Evolutionary conservation across 805 yeast species (phyloP), one percentile per base, ranked within the genome.

Genomic region (Ascoidea rubescens): DNA sequence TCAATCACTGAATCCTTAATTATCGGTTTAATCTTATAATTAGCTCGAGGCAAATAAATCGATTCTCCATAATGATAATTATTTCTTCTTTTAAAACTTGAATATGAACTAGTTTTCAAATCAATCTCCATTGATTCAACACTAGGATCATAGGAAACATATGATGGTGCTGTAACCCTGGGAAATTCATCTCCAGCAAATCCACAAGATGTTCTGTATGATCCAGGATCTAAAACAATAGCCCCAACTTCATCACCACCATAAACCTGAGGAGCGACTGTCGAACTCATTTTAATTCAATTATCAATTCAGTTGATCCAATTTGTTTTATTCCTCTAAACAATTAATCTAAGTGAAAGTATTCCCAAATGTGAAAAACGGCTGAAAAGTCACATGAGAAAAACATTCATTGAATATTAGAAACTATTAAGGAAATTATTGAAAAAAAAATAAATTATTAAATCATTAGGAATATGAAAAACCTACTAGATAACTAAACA

Each of bases 181-280:
- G 99, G 99, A 51, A 79, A 75, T 63, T 90, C 96, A 53, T 88
- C 91, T 8, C 98, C 98, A 3, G 97, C 90, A 66, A 79, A 89
- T 1, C 99, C 99, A 17, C 84, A 79, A 51, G 91, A 79, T 5
- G 96, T 88, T 54, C 79, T 70, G 55, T 74, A 79, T 8, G 96
- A 83, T 43, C 98, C 98, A 1, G 96, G 90, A 62, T 93, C 98
- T 31, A 91, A 72, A 42, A 91, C 95, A 2, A 93, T 74, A 31
- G 98, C 96, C 57, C 88, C 80, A 56, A 93, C 83, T 65, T 91
- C 99, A 68, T 91, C 73, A 21, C 79, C 81, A 31, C 80, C 81
- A 56, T 74, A 77, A 0, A 74, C 73, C 57, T 74, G 80, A 42
- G 76, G 70, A 5, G 75, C 72, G n/a, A 71, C 63, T 52, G 59